phyloP scores from a whole-genome alignment of 2,329 filamentous ascomycete species.

The Diaporthe sp. region DNA sequence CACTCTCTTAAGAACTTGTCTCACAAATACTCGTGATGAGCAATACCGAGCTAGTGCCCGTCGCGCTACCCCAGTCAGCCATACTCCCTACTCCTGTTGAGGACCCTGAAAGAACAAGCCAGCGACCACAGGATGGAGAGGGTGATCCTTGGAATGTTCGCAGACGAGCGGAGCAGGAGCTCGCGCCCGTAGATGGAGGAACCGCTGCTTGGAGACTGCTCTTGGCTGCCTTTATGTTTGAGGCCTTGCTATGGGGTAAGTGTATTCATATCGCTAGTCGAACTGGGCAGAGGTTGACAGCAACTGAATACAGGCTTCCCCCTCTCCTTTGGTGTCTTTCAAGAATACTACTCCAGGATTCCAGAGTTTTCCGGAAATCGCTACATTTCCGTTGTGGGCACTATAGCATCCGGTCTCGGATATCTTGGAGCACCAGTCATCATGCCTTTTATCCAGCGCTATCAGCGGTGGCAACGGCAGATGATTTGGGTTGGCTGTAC shows the following conservation, averaged over 20 bases:
- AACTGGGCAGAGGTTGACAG: background rate
- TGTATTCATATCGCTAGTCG: conserved; percentile 9
- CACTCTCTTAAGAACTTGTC: background rate
- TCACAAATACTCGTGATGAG: background rate
- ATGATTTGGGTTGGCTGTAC: conserved; percentile 33
- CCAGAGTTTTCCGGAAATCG: conserved; percentile 43
- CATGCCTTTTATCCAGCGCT: conserved; percentile 42
- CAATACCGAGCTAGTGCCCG: background rate
- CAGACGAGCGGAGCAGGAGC: background rate
- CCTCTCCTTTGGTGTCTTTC: conserved; percentile 47
- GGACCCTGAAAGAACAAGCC: background rate
- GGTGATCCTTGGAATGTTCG: background rate
- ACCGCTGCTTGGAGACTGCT: conserved; percentile 43
- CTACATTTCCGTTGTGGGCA: conserved; percentile 45
- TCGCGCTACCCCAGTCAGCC: background rate
- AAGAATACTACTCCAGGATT: conserved; percentile 45
- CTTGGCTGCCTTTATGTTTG: conserved; percentile 43
- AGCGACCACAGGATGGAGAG: background rate
- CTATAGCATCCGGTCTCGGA: conserved; percentile 44
- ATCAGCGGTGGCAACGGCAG: conserved; percentile 41
- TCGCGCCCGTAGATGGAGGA: conserved; percentile 43
- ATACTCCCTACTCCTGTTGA: background rate
- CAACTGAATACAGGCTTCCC: conserved; percentile 42
- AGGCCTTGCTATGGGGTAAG: conserved; percentile 45
- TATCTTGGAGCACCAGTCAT: conserved; percentile 46